Percentiles rank a stretch among this genome's conserved stretches.
These are phyloP conservation scores for Metschnikowia sp. DNA, from an alignment of 805 yeast genomes.

Conservation along the genomic window DNA sequence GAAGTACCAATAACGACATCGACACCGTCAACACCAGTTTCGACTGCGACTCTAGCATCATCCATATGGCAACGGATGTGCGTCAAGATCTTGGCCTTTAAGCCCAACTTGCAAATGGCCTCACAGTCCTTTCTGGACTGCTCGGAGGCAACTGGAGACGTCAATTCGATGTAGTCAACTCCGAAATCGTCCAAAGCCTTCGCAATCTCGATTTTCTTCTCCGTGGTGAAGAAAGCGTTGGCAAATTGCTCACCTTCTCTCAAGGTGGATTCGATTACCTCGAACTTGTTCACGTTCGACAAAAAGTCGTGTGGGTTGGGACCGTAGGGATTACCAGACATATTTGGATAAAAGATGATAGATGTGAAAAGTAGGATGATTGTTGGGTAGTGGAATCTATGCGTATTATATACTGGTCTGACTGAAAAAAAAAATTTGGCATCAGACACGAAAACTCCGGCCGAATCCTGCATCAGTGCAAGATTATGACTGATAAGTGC, in stretches of 20 bases:
- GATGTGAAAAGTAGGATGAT: background rate
- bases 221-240: conserved; percentile 56
- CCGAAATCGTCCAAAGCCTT: conserved; percentile 61
- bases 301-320: conserved; percentile 57
- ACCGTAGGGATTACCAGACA: conserved; percentile 49
- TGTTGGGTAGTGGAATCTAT: background rate
- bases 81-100: conserved; percentile 55
- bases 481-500: conserved; percentile 18
- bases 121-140: conserved; percentile 57
- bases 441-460: background rate
- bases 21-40: conserved; percentile 62
- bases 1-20: conserved; percentile 61
- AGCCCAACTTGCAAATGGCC: conserved; percentile 56
- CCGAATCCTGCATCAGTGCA: conserved; percentile 15
- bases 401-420: conserved; percentile 9
- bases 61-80: conserved; percentile 63
- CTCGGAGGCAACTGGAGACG: conserved; percentile 59
- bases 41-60: conserved; percentile 58
- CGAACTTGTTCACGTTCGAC: conserved; percentile 52
- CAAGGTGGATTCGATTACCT: conserved; percentile 54
- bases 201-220: conserved; percentile 55
- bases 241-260: conserved; percentile 67
- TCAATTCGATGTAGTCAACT: conserved; percentile 57
- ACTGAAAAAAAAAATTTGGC: conserved; percentile 1
- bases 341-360: conserved; percentile 5